Conservation (phyloP, 1,139 yeast genomes). For the Blastobotrys ciferrii region DNA sequence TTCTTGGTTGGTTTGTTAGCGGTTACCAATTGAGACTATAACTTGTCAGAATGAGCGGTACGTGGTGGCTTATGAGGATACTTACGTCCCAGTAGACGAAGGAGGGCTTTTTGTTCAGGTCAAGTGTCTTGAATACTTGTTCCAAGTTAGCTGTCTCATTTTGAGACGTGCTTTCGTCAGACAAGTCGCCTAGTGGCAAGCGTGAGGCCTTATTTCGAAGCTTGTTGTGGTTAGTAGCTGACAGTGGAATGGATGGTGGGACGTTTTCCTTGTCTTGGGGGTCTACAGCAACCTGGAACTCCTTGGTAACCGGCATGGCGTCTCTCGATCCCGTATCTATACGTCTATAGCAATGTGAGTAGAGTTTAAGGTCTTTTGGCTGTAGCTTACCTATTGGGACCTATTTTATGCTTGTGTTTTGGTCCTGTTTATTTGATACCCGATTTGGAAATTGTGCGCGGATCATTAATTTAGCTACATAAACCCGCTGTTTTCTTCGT, state of each 20-base stretch:
- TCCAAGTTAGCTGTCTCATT: background rate
- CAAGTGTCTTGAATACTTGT: constrained; percentile 1
- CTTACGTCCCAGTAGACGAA: constrained; percentile 17
- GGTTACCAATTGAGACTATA: constrained; percentile 17
- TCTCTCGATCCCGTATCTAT: background rate
- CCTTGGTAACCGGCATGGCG: constrained; percentile 2
- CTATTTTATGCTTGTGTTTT: too few relatives aligned
- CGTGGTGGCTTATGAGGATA: background rate
- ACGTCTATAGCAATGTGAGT: background rate
- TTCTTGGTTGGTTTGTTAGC: constrained; percentile 2
- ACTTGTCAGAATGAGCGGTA: background rate
- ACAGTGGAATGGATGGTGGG: constrained; percentile 21
- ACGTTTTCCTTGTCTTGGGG: constrained; percentile 23
- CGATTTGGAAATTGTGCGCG: constrained; percentile 10
- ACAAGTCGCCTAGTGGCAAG: constrained; percentile 16
- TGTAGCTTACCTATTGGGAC: too few relatives aligned
- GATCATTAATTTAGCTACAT: constrained; percentile 5
- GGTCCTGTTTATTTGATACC: constrained; percentile 16
- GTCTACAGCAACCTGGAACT: constrained; percentile 3
- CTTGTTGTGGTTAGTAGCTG: constrained; percentile 3
- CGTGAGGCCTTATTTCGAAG: constrained; percentile 9
- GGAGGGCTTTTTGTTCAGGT: constrained; percentile 7
- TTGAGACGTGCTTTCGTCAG: constrained; percentile 3
- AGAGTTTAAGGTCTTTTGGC: too few relatives aligned
- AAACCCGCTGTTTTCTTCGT: background rate